Conservation (phyloP, 495 filamentous ascomycete species). For the Penicillium tannophilum region DNA sequence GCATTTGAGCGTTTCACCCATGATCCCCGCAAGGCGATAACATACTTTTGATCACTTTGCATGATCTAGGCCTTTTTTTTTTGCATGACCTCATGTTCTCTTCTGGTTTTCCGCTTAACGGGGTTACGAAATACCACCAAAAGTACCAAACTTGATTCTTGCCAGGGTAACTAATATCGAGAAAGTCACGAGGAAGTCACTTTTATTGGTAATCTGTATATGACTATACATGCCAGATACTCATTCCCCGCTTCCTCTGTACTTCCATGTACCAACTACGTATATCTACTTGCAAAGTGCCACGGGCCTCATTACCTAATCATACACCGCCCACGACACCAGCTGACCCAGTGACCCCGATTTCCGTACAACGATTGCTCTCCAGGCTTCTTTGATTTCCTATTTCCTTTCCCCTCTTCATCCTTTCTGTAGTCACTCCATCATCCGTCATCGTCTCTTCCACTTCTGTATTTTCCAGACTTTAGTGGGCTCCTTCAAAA, state of each 20-base stretch:
- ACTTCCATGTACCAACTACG: neutral
- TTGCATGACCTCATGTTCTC: constrained; percentile 23
- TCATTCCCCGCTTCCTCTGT: neutral
- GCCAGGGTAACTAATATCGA: constrained; percentile 1
- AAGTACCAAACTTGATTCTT: constrained; percentile 11
- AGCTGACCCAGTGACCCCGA: constrained; percentile 12
- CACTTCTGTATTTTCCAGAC: neutral
- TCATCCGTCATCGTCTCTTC: constrained; percentile 5
- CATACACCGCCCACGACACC: constrained; percentile 9
- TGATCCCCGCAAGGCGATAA: constrained; percentile 24
- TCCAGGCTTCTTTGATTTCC: constrained; percentile 8
- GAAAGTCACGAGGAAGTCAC: neutral
- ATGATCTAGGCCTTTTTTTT: constrained; percentile 16
- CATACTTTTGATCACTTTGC: constrained; percentile 19
- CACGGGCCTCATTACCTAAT: constrained; percentile 6
- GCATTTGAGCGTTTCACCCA: constrained; percentile 47
- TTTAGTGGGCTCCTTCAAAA: constrained; percentile 10
- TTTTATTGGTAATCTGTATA: neutral
- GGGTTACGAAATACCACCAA: constrained; percentile 24
- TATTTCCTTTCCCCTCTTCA: constrained; percentile 8
- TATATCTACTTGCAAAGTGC: neutral
- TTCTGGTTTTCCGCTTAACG: constrained; percentile 18
- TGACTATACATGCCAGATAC: neutral
- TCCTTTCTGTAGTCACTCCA: constrained; percentile 14
- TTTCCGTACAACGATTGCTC: constrained; percentile 8